Percentiles rank a stretch among this genome's conserved stretches.
phyloP scores from a whole-genome alignment of 2,329 filamentous ascomycete species.

The Fusarium graminum region DNA sequence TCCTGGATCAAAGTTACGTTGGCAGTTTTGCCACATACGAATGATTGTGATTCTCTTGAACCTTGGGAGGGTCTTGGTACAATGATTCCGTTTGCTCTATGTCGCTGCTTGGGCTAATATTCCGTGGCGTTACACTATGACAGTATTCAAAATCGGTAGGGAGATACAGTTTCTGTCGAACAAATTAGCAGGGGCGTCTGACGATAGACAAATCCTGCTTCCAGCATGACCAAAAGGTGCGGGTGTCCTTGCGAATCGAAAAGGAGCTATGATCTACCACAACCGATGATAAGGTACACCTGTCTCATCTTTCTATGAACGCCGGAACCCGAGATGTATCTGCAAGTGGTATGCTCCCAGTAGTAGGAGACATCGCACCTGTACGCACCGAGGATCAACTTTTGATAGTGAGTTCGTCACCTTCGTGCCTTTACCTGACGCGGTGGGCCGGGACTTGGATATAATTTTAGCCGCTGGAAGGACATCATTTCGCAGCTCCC shows the following conservation, averaged over 20 bases:
- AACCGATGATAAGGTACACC: background rate
- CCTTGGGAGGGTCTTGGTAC: background rate
- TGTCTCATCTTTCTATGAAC: slow-evolving; percentile 9
- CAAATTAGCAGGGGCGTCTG: background rate
- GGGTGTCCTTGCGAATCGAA: background rate
- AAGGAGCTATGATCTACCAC: background rate
- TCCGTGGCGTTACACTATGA: background rate
- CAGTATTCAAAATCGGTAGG: too few species aligned
- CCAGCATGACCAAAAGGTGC: background rate
- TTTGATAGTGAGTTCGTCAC: background rate
- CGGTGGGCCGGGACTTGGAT: background rate
- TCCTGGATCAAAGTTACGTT: background rate
- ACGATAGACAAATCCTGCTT: background rate
- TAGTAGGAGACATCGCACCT: background rate
- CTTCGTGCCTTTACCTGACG: background rate
- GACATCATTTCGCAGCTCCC: background rate
- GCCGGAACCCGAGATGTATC: slow-evolving; percentile 12
- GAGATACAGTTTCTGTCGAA: background rate
- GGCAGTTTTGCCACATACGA: too few species aligned
- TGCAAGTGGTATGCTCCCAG: slow-evolving; percentile 3
- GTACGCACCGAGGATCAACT: background rate
- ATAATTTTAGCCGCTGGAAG: background rate
- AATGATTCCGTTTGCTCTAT: background rate
- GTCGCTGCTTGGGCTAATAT: background rate
- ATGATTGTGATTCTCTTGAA: background rate